phyloP scores from a whole-genome alignment of 2,329 filamentous ascomycete genomes.

The Venturia aucupariae region DNA sequence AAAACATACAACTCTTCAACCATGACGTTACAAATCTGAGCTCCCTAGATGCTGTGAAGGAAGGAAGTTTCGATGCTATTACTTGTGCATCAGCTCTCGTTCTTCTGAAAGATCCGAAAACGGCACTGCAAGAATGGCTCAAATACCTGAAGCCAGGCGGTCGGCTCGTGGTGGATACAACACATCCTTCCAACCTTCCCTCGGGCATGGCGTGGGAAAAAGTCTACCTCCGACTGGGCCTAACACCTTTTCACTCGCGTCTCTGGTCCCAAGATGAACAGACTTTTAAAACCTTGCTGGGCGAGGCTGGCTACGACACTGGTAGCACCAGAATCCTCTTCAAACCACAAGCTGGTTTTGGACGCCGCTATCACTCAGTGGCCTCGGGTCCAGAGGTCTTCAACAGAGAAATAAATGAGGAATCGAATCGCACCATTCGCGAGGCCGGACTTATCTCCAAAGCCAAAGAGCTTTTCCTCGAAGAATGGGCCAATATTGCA shows the following conservation, averaged over 20 bases:
- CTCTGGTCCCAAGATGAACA: conserved; percentile 27
- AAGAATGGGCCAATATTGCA: conserved; percentile 31
- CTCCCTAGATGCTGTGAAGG: conserved; percentile 16
- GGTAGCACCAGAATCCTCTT: conserved; percentile 25
- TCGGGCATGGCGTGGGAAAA: conserved; percentile 31
- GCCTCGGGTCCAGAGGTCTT: conserved; percentile 29
- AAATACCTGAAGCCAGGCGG: conserved; percentile 33
- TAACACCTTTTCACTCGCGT: conserved; percentile 23
- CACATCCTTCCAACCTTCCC: conserved; percentile 29
- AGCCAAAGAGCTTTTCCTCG: conserved; percentile 23
- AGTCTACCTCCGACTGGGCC: conserved; percentile 25
- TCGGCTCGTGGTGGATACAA: conserved; percentile 30
- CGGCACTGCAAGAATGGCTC: conserved; percentile 30
- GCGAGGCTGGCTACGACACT: conserved; percentile 26
- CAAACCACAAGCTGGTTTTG: conserved; percentile 25
- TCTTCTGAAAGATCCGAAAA: conserved; percentile 30
- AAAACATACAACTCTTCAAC: conserved; percentile 27
- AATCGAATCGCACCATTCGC: conserved; percentile 21
- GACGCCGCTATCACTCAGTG: conserved; percentile 20
- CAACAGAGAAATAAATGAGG: conserved; percentile 24
- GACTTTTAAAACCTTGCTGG: conserved; percentile 24
- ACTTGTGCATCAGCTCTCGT: conserved; percentile 33
- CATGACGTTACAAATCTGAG: conserved; percentile 31
- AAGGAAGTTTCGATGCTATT: conserved; percentile 25
- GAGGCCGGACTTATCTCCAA: conserved; percentile 25